Conservation (phyloP, 345 rosid species). For the Lenwebbia sp. region DNA sequence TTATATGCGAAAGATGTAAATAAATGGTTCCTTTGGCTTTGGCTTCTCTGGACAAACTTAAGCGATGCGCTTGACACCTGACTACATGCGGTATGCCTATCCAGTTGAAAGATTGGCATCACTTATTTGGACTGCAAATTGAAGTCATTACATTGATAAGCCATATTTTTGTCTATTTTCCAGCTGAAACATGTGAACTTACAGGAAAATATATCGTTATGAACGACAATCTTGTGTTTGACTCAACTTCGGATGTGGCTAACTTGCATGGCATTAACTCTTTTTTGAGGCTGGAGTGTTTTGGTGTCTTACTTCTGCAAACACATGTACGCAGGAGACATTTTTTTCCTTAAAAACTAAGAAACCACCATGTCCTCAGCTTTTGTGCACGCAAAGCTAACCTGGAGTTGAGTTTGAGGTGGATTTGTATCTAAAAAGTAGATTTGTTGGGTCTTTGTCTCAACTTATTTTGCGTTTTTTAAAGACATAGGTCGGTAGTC, state of each 20-base stretch:
- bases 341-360: neutral
- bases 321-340: neutral
- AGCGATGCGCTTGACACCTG: neutral
- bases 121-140: neutral
- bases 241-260: neutral
- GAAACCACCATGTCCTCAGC: neutral
- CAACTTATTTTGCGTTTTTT: neutral
- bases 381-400: neutral
- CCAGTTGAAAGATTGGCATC: neutral
- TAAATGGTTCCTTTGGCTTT: neutral
- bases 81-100: neutral
- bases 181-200: neutral
- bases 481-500: neutral
- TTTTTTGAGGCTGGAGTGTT: neutral
- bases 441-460: neutral
- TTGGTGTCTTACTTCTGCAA: neutral
- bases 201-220: neutral
- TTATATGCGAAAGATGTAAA: neutral
- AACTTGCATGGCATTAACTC: neutral
- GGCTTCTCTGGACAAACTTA: neutral
- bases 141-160: neutral
- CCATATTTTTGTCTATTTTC: neutral
- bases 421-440: neutral
- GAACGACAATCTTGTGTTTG: neutral
- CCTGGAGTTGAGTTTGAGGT: neutral